phyloP scores from a whole-genome alignment of 169 alveolate species.

The Theileria equi region DNA sequence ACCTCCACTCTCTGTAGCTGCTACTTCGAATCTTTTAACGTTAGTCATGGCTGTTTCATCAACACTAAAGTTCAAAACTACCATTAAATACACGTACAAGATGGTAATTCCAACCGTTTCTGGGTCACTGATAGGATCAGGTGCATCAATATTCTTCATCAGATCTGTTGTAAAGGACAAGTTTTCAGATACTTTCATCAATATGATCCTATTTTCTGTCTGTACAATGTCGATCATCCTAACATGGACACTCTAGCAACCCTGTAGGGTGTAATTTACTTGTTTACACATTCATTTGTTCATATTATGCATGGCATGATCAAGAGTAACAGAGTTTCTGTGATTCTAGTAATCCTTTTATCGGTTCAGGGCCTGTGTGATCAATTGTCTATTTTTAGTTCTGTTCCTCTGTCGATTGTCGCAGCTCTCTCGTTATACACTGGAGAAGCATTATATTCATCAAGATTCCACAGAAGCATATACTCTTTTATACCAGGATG shows the following conservation, averaged over 20 bases:
- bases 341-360: too few species aligned
- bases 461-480: too few species aligned
- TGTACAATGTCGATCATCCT: conserved; percentile 12
- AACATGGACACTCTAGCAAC: conserved; percentile 21
- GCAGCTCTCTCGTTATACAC: too few species aligned
- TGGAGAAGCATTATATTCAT: too few species aligned
- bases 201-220: not conserved
- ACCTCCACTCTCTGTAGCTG: conserved; percentile 10
- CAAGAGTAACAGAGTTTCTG: too few species aligned
- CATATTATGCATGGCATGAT: too few species aligned
- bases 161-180: conserved; percentile 14
- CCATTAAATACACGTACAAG: not conserved
- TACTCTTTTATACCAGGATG: too few species aligned
- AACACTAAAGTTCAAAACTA: not conserved
- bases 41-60: conserved; percentile 9
- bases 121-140: conserved; percentile 17
- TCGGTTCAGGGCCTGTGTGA: too few species aligned
- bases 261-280: too few species aligned
- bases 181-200: conserved; percentile 1
- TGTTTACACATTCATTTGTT: too few species aligned
- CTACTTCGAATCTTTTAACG: conserved; percentile 14
- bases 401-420: too few species aligned
- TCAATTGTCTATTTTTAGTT: too few species aligned
- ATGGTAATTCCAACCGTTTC: not conserved
- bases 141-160: conserved; percentile 3